A percentile compares a stretch with the other conserved stretches of the same genome.
Conservation (phyloP, 371 early-diverging fungal species). For the Rhizopus sp. region DNA sequence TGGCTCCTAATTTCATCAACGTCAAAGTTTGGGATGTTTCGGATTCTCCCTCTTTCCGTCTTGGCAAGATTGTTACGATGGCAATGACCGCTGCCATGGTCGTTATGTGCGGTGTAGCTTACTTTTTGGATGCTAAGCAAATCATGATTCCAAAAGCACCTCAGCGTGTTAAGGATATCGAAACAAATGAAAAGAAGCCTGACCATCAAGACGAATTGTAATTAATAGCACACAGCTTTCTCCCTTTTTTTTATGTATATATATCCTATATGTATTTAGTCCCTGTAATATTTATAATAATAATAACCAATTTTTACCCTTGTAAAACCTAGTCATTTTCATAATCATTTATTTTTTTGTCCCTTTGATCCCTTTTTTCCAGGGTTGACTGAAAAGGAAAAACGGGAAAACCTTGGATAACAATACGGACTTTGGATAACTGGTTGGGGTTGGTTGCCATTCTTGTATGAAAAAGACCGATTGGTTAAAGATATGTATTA, state of each 20-base stretch:
- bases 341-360: too few species aligned
- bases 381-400: too few species aligned
- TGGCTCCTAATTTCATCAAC: conserved; percentile 43
- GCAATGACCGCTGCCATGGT: conserved; percentile 34
- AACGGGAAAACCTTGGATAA: too few species aligned
- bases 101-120: conserved; percentile 22
- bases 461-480: too few species aligned
- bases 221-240: background rate
- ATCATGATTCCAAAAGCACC: conserved; percentile 37
- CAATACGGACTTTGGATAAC: too few species aligned
- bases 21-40: conserved; percentile 31
- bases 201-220: conserved; percentile 24
- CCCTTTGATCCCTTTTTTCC: too few species aligned
- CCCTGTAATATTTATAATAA: background rate
- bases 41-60: conserved; percentile 30
- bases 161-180: conserved; percentile 34
- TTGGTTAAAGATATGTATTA: too few species aligned
- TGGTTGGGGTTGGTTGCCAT: too few species aligned
- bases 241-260: background rate
- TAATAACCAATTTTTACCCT: too few species aligned
- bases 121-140: conserved; percentile 23
- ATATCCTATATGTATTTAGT: background rate
- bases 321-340: too few species aligned
- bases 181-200: conserved; percentile 19
- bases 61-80: conserved; percentile 44